Percentiles rank a stretch among this genome's conserved stretches.
phyloP scores from a whole-genome alignment of 805 yeast species.

The Sugiyamaella marilandica region DNA sequence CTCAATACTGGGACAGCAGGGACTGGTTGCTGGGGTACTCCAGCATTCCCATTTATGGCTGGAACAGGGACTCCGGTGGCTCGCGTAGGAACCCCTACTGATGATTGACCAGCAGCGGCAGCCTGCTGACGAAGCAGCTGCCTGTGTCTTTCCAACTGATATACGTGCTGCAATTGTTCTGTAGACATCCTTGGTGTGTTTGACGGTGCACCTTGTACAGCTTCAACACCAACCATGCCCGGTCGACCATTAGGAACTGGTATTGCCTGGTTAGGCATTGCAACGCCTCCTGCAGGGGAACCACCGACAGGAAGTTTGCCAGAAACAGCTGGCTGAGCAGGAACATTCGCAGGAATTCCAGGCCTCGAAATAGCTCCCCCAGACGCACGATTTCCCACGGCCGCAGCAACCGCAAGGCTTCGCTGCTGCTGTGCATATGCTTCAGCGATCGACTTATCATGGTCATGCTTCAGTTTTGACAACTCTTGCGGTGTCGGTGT shows the following conservation, averaged over 20 bases:
- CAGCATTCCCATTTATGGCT: constrained; percentile 17
- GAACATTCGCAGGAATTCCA: constrained; percentile 2
- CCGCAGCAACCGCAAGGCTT: constrained; percentile 19
- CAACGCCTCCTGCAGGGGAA: constrained; percentile 1
- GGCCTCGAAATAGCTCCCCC: background rate
- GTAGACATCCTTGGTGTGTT: constrained; percentile 12
- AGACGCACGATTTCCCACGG: constrained; percentile 3
- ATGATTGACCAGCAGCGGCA: constrained; percentile 31
- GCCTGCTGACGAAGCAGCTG: constrained; percentile 29
- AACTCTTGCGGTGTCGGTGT: constrained; percentile 82
- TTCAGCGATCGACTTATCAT: constrained; percentile 81
- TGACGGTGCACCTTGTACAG: constrained; percentile 22
- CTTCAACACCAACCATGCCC: constrained; percentile 21
- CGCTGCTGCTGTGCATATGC: constrained; percentile 31
- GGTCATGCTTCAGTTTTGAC: constrained; percentile 73
- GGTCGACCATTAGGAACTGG: constrained; percentile 4
- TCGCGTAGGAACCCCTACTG: constrained; percentile 32
- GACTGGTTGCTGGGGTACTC: constrained; percentile 22
- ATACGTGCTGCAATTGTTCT: constrained; percentile 26
- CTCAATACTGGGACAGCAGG: constrained; percentile 11
- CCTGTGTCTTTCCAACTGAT: constrained; percentile 28
- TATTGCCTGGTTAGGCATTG: constrained; percentile 13
- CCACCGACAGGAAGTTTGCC: constrained; percentile 2
- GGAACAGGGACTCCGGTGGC: constrained; percentile 15
- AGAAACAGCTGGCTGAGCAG: background rate